Evolutionary conservation across 2,329 filamentous ascomycete genomes (phyloP), one percentile per base, ranked within the genome.

Genomic region (Ophiostoma himal-ulmi): DNA sequence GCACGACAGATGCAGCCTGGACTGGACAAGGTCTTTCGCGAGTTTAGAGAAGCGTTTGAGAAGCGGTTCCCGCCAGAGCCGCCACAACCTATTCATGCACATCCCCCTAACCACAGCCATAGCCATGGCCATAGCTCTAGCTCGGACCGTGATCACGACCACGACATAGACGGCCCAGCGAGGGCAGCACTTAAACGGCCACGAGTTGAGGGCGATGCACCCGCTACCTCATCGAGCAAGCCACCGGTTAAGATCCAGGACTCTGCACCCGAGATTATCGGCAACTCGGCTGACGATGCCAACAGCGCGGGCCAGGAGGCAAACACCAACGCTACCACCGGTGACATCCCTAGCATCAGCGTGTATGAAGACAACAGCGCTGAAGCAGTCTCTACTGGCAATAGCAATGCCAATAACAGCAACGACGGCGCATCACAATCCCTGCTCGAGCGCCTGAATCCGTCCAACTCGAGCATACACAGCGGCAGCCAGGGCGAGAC

Each of bases 1-100:
- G 93, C 94, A 34, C 87, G 92, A 72, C 95, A 99, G 79, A 97
- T 99, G 93, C 93, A 97, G 75, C 87, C 90, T 1, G 95, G 95
- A 0, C 81, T 99, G 44, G 94, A 99, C 76, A 90, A 89, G 76
- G 82, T 98, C 36, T 97, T 98, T 77, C 89, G 90, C 72, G 94
- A 98, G 75, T 98, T 99, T 78, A 90, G 88, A 6, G 88, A 88
- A 64, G 91, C 94, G 70, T 90, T 97, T 74, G 92, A 96, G 74
- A 93, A 91, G 76, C 93, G 93, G 6, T 80, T 96, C 6, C 93
- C 93, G 22, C 65, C 65, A 5, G 65, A 44, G n/a, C 65, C 65
- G 22, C 65, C 65, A 26, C n/a, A 22, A 7, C 65, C 65, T 14
- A 20, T 34, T 14, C 57, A 62, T 11, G n/a, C 20, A 5, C n/a